Base-by-base conservation (phyloP, 2,329 filamentous ascomycete genomes). In the Lachnellula hyalina region DNA sequence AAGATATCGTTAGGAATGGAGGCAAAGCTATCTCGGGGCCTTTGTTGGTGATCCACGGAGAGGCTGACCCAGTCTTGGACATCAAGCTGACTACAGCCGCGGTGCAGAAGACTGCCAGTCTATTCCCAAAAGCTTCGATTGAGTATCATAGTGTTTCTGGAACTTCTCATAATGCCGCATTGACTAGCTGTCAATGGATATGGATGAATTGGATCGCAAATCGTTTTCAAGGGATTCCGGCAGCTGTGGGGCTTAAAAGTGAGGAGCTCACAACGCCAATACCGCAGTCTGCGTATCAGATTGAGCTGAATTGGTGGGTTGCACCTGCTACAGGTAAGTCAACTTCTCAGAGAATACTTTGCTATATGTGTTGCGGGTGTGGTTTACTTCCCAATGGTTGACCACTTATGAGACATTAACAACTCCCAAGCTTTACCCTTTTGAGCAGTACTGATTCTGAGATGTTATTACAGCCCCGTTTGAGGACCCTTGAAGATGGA, bases 1-100 rank as follows among this genome's bases (percentile, higher is more conserved):
- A 44, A 17, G 11, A 28, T 14, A 25, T 42, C n/a, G 34, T 35
- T 50, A 45, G 25, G 9, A 51, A 49, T 21, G 41, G 54, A 19
- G 47, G 54, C 19, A 56, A 51, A 21, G 48, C 41, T 9, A 49
- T 56, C 36, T n/a, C 41, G 28, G 51, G 48, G 15, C 56, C 56
- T 1, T 36, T 59, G 12, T 38, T 59, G 9, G 40, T 56, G 35
- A 54, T 56, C 47, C 54, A 49, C 38, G 51, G 53, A 15, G 53
- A 56, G n/a, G 36, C 28, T 5, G 56, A 56, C 38, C 17, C 28
- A 14, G 11, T 36, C 14, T 35, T 52, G 32, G 14, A 40, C n/a
- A 6, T 47, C 21, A 47, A 52, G 6, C 6, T 47, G 19, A 47
- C 34, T 3, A 25, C 42, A 25, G 44, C 25, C 9, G 51, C 44